Conservation (phyloP, 208 protist species). For the Acanthamoeba divionensis region DNA sequence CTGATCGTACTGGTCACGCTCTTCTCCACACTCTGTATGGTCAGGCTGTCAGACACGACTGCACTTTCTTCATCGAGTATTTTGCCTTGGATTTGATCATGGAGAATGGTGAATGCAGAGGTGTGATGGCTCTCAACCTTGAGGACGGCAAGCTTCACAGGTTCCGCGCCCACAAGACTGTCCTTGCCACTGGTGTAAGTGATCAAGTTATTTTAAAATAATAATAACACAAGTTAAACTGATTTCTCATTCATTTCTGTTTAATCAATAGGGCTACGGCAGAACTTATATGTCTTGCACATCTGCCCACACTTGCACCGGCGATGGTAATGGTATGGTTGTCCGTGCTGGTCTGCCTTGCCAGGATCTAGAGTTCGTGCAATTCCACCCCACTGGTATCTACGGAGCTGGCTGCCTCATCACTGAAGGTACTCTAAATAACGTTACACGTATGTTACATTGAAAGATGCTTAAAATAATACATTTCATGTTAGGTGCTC, state of each 20-base stretch:
- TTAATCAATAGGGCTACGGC: conserved; percentile 87
- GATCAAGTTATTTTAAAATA: neutral
- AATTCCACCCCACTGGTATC: conserved; percentile 99
- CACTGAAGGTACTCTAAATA: conserved; percentile 91
- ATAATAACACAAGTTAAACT: conserved; percentile 1
- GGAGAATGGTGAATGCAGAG: conserved; percentile 91
- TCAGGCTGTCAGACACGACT: conserved; percentile 89
- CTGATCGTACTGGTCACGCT: conserved; percentile 97
- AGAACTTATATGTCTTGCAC: conserved; percentile 96
- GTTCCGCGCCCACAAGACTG: conserved; percentile 94
- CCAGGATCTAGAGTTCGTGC: conserved; percentile 98
- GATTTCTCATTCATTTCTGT: neutral
- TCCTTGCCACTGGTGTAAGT: conserved; percentile 93
- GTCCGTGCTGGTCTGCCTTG: conserved; percentile 94
- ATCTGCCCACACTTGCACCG: conserved; percentile 97
- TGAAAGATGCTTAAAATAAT: neutral
- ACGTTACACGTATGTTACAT: neutral
- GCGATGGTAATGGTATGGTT: conserved; percentile 98
- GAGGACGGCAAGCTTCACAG: conserved; percentile 97
- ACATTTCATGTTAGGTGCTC: conserved; percentile 54
- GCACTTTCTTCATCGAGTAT: conserved; percentile 98
- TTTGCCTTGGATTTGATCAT: conserved; percentile 98
- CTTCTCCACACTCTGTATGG: conserved; percentile 99
- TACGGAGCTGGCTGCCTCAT: conserved; percentile 98
- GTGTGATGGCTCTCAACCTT: conserved; percentile 94